Percentiles rank a stretch among this genome's conserved stretches.
These are phyloP conservation scores for Blastobotrys ciferrii DNA, from an alignment of 1,139 yeast genomes.

Conservation along the genomic window DNA sequence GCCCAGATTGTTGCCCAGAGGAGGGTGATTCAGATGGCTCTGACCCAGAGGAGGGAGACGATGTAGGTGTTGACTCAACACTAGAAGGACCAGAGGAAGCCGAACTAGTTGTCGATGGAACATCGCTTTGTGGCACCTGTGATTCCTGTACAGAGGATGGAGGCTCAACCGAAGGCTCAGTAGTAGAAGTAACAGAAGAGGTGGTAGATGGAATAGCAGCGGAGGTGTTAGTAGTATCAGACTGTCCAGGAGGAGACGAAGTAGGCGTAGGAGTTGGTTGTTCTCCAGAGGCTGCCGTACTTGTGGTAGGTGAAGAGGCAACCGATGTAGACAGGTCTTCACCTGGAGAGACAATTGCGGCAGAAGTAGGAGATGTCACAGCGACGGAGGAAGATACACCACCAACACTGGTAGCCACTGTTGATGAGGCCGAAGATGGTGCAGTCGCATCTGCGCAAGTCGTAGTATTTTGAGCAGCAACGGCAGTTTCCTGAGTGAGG, in stretches of 20 bases:
- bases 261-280: neutral
- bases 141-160: neutral
- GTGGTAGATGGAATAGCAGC: neutral
- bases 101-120: neutral
- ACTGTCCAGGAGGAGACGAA: neutral
- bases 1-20: constrained; percentile 4
- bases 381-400: neutral
- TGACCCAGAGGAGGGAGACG: constrained; percentile 7
- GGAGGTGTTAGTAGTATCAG: neutral
- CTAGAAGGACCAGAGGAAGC: neutral
- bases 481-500: neutral
- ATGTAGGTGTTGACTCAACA: neutral
- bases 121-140: neutral
- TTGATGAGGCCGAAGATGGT: neutral
- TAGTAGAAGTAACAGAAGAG: neutral
- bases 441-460: neutral
- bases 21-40: neutral
- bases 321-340: neutral
- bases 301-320: neutral
- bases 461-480: neutral
- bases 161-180: neutral
- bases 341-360: neutral
- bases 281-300: neutral
- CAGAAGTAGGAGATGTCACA: neutral
- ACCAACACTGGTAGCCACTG: neutral